Evolutionary conservation across 805 yeast species (phyloP), one percentile per base, ranked within the genome.

Genomic region (Myxozyma melibiosi): DNA sequence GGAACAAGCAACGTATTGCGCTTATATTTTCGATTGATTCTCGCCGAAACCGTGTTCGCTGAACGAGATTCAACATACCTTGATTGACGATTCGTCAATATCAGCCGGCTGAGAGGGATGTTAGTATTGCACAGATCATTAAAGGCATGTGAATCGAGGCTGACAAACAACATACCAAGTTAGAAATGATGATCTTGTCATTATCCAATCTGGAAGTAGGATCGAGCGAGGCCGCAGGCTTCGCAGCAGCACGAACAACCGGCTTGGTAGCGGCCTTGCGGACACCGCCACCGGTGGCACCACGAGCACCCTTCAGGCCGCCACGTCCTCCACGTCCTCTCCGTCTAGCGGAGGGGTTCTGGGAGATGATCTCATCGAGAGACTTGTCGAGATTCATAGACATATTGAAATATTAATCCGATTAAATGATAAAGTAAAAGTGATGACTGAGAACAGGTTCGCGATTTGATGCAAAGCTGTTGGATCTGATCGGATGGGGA

Each of bases 351-450:
- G 73, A 68, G 63, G 77, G 75, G 57, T 68, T 66, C 62, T 88
- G 75, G 58, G 96, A 82, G 71, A 92, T 88, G 73, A 92, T 92
- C 68, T 90, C 97, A 78, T 92, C 99, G 70, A 92, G 83, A 48
- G 97, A 89, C 78, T 88, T 87, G 77, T 92, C 97, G 76, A 92
- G 82, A 68, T 87, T 80, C 63, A 86, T 80, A 72, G 95, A 86
- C 91, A 86, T 88, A 57, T 51, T 71, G 13, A 45, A 13, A 22
- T 6, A 11, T 20, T 7, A 2, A 13, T n/a, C 7, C 25, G 18
- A 18, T 38, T 14, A 18, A 38, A 22, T 5, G 22, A 2, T 16
- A 38, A 40, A 11, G 5, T 22, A 27, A 13, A 3, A 14, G 14
- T 20, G 13, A 7, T 4, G 14, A 40, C 30, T 13, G 16, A 5